A percentile compares a stretch with the other conserved stretches of the same genome.
Evolutionary conservation across 345 rosid genomes (phyloP).

Genomic region (Carallia brachiata): DNA sequence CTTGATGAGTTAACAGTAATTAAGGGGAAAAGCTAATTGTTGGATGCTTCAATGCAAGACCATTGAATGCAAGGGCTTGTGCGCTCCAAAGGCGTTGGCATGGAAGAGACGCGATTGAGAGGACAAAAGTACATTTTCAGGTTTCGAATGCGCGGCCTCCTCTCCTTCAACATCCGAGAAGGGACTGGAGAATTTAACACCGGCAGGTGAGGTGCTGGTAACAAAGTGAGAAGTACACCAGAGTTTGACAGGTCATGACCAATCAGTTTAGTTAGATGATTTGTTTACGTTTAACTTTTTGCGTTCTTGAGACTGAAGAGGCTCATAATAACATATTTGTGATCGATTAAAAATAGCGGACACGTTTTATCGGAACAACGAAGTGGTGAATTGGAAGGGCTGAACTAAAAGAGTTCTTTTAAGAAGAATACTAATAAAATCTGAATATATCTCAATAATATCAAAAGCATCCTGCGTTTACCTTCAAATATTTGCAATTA

Average conservation of each 20-base stretch:
- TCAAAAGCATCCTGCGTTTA: not conserved
- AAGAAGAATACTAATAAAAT: constrained; percentile 63
- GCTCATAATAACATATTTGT: not conserved
- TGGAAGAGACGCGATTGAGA: too few species aligned
- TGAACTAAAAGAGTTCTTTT: constrained; percentile 76
- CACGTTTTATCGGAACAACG: constrained; percentile 80
- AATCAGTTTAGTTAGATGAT: constrained; percentile 45
- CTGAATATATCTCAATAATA: not conserved
- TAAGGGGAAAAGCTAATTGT: too few species aligned
- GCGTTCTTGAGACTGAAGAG: too few species aligned
- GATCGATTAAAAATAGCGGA: constrained; percentile 50
- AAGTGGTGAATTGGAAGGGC: constrained; percentile 59
- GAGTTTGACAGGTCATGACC: constrained; percentile 73
- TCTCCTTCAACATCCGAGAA: constrained; percentile 41
- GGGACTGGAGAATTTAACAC: constrained; percentile 68
- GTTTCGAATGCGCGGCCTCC: constrained; percentile 30
- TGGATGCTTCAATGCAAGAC: not conserved
- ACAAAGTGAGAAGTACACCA: constrained; percentile 46
- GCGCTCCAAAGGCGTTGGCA: not conserved
- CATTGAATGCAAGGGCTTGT: constrained; percentile 41
- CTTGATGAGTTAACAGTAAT: too few species aligned
- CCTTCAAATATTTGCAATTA: not conserved
- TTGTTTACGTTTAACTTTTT: too few species aligned
- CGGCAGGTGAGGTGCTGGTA: constrained; percentile 30
- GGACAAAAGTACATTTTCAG: constrained; percentile 21